Conservation (phyloP, 1,284 basidiomycete species). For the Takashimella tepidaria region DNA sequence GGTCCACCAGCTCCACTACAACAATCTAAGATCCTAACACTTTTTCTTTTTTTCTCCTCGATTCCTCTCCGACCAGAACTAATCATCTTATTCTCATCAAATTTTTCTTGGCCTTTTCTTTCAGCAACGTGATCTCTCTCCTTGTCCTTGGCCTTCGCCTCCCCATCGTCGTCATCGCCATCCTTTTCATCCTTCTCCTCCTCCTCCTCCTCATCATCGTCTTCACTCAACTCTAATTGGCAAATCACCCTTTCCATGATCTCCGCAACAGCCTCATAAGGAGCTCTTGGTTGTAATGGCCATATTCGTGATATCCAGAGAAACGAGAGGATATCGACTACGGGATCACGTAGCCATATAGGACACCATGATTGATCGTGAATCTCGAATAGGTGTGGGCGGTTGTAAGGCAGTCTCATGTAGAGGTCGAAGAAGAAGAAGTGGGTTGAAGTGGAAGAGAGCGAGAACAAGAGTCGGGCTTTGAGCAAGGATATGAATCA, state of each 20-base stretch:
- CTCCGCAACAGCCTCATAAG: constrained; percentile 26
- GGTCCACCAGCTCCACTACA: constrained; percentile 41
- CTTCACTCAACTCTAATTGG: constrained; percentile 15
- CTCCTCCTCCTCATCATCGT: not conserved
- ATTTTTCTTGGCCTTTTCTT: constrained; percentile 5
- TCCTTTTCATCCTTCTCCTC: constrained; percentile 4
- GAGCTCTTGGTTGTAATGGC: constrained; percentile 25
- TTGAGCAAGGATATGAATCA: too few relatives aligned
- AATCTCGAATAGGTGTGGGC: constrained; percentile 33
- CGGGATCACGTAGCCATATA: constrained; percentile 21
- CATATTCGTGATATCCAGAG: constrained; percentile 31
- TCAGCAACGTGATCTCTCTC: constrained; percentile 10
- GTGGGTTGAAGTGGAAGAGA: too few relatives aligned
- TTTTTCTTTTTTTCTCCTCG: not conserved
- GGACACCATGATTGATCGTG: constrained; percentile 37
- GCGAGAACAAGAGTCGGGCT: too few relatives aligned
- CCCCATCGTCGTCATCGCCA: constrained; percentile 14
- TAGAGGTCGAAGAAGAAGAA: too few relatives aligned
- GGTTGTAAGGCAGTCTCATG: constrained; percentile 24
- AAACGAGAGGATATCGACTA: constrained; percentile 29
- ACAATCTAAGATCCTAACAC: constrained; percentile 24
- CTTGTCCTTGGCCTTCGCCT: constrained; percentile 3
- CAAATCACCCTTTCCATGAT: constrained; percentile 24
- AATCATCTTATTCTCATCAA: not conserved
- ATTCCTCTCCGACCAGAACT: too few relatives aligned